phyloP scores from a whole-genome alignment of 495 filamentous ascomycete genomes.

The Astrothelium subdiscretum region DNA sequence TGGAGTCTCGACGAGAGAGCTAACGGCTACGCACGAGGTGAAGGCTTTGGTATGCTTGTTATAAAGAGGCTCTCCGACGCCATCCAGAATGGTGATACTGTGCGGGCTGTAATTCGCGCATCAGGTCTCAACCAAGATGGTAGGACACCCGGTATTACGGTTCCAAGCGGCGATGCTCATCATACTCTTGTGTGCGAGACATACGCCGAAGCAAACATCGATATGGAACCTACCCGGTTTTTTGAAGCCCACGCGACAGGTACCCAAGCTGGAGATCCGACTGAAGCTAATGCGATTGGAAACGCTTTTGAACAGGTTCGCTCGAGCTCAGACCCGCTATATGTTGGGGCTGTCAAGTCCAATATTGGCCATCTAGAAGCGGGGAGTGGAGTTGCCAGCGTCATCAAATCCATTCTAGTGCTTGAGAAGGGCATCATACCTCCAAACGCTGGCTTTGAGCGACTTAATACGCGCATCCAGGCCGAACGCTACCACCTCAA shows the following conservation, averaged over 20 bases:
- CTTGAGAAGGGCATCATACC: constrained; percentile 43
- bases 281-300: not conserved
- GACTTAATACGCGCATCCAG: constrained; percentile 29
- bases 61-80: constrained; percentile 31
- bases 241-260: constrained; percentile 6
- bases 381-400: constrained; percentile 41
- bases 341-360: constrained; percentile 48
- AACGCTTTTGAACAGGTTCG: not conserved
- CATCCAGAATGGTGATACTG: constrained; percentile 26
- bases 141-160: constrained; percentile 1
- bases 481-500: constrained; percentile 8
- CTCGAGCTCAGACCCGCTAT: not conserved
- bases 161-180: not conserved
- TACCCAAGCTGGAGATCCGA: constrained; percentile 1
- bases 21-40: constrained; percentile 30
- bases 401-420: constrained; percentile 48
- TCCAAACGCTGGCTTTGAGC: constrained; percentile 31
- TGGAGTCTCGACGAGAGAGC: not conserved
- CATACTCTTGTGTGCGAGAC: not conserved
- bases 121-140: constrained; percentile 2
- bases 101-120: constrained; percentile 19
- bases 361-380: constrained; percentile 51
- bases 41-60: constrained; percentile 26
- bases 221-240: not conserved
- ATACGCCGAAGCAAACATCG: not conserved